Conservation (phyloP, 2,329 filamentous ascomycete genomes). For the Gyromitra esculenta region DNA sequence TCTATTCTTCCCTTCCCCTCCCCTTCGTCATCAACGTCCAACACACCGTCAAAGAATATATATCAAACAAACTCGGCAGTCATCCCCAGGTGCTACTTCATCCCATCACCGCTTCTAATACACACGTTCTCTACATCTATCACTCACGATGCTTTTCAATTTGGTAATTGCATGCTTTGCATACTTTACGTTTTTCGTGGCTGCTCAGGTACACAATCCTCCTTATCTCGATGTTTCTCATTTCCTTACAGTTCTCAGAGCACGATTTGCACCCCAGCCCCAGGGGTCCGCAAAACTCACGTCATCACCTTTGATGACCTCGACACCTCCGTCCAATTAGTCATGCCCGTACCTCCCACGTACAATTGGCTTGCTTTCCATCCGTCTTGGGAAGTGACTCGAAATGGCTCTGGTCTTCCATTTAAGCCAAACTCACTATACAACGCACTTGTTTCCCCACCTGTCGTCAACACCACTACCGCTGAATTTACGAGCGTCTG, state of each 20-base stretch:
- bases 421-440: background rate
- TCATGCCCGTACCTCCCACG: background rate
- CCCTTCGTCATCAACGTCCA: too few species aligned
- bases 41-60: too few species aligned
- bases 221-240: background rate
- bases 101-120: too few species aligned
- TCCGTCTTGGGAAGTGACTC: constrained; percentile 18
- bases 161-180: background rate
- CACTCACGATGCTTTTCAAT: constrained; percentile 1
- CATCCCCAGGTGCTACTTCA: too few species aligned
- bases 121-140: background rate
- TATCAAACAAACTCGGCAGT: too few species aligned
- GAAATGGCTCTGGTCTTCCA: constrained; percentile 13
- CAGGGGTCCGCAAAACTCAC: background rate
- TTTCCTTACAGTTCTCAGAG: background rate
- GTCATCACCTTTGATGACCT: constrained; percentile 30
- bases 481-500: constrained; percentile 23
- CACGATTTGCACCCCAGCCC: background rate
- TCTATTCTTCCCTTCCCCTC: too few species aligned
- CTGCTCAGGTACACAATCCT: background rate
- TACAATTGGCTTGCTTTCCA: constrained; percentile 33
- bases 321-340: background rate
- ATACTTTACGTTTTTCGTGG: too few species aligned
- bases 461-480: background rate
- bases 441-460: constrained; percentile 8